phyloP scores from a whole-genome alignment of 306 rosid genomes.

The Morella rubra region DNA sequence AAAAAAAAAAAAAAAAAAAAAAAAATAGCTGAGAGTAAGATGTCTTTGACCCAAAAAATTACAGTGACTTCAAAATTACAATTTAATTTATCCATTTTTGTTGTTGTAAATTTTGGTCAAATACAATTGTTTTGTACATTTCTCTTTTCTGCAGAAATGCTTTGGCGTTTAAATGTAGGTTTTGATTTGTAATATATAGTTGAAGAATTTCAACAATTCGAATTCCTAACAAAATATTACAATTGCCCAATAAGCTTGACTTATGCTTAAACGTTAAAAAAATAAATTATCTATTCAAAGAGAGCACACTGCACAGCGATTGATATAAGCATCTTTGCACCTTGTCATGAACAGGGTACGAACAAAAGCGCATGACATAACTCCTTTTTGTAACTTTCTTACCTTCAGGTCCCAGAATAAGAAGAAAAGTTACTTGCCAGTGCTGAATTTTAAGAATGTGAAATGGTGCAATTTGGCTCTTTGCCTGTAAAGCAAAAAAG shows the following conservation, averaged over 20 bases:
- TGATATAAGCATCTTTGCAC: not conserved
- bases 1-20: not conserved
- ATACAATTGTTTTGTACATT: too few species aligned
- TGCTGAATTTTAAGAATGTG: slow-evolving; percentile 7
- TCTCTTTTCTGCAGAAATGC: too few species aligned
- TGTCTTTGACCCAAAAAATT: not conserved
- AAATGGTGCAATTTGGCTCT: not conserved
- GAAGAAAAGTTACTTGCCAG: not conserved
- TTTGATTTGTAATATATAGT: too few species aligned
- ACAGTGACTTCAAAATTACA: not conserved
- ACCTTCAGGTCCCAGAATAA: not conserved
- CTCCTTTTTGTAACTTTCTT: not conserved
- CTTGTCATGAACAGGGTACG: not conserved
- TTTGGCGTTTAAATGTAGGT: not conserved
- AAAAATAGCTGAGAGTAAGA: not conserved
- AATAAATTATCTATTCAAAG: not conserved
- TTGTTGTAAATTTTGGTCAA: not conserved
- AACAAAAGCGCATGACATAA: not conserved
- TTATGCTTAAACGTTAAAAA: too few species aligned
- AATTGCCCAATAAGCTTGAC: not conserved
- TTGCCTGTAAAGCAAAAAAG: not conserved
- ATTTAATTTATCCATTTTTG: not conserved
- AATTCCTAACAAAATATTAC: too few species aligned
- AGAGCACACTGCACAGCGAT: not conserved
- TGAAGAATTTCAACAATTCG: too few species aligned